Base-by-base conservation (phyloP, 495 filamentous ascomycete species). In the Elasticomyces elasticus region DNA sequence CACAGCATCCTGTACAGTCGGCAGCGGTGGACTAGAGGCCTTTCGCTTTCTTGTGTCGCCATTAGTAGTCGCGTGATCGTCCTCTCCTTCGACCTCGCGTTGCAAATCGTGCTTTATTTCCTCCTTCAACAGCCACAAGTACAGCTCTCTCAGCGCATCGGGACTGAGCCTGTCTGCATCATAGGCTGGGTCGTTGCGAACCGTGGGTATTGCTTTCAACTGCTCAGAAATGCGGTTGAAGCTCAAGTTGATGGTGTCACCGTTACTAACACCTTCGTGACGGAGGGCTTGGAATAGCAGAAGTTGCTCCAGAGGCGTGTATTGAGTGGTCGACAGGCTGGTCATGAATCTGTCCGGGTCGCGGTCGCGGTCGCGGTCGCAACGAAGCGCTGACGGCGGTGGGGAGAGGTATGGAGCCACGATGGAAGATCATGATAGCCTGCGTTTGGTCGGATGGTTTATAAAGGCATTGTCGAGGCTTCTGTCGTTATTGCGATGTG, bases 271-370 rank as follows among this genome's bases (percentile, higher is more conserved):
- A 62, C 86, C 85, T 66, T 82, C 76, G 35, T 76, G 68, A 44
- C 79, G 77, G 43, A 98, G 79, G 10, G 84, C 83, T 69, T 94
- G 89, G 71, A 95, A 92, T 57, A 98, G 79, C 52, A 96, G 78
- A 19, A 96, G 77, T 30, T 79, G 82, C 76, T 96, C 91, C 72
- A 95, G 84, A 49, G 84, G 83, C 56, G 89, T 91, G 53, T 66
- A 66, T 57, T 51, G 52, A 12, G 53, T 51, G 41, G 53, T 52
- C 5, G 54, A 35, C 42, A 54, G 35, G 42, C 51, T 60, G 22
- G 51, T 56, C 55, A 52, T 57, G 53, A 30, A 30, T 15, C 11
- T 17, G 15, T 24, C 45, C 27, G 27, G 25, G 10, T 46, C 15
- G 26, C 9, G 30, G 44, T 24, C 33, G 42, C 42, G 25, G 10